Conservation (phyloP, 73 alveolate genomes). For the Paramecium sonneborni region DNA sequence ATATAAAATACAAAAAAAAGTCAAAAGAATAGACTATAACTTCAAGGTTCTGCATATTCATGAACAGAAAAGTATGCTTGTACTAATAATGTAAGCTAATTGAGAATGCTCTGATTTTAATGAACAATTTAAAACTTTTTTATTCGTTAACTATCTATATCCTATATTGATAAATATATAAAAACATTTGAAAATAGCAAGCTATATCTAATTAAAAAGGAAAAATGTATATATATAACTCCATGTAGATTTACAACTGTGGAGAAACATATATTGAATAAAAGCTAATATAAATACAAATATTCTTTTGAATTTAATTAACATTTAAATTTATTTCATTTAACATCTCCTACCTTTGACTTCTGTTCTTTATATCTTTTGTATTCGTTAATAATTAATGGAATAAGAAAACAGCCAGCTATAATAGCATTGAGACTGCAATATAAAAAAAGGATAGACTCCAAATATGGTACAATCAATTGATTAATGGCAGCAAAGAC, state of each 20-base stretch:
- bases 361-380: neutral
- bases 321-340: neutral
- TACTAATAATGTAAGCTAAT: neutral
- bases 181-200: neutral
- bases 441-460: neutral
- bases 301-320: neutral
- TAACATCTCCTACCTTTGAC: neutral
- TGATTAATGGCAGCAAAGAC: slow-evolving; percentile 48
- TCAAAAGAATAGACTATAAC: slow-evolving; percentile 38
- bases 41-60: neutral
- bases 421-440: slow-evolving; percentile 9
- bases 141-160: neutral
- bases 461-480: slow-evolving; percentile 9
- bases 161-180: neutral
- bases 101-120: neutral
- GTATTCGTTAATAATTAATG: slow-evolving; percentile 8
- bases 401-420: slow-evolving; percentile 10
- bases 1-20: neutral
- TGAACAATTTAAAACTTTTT: neutral
- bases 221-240: slow-evolving; percentile 34
- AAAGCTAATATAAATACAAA: neutral
- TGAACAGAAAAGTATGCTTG: neutral
- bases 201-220: slow-evolving; percentile 13
- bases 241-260: slow-evolving; percentile 40
- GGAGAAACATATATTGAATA: slow-evolving; percentile 2